Conservation (phyloP, 106 monocot genomes). For the Iris macrosiphon region DNA sequence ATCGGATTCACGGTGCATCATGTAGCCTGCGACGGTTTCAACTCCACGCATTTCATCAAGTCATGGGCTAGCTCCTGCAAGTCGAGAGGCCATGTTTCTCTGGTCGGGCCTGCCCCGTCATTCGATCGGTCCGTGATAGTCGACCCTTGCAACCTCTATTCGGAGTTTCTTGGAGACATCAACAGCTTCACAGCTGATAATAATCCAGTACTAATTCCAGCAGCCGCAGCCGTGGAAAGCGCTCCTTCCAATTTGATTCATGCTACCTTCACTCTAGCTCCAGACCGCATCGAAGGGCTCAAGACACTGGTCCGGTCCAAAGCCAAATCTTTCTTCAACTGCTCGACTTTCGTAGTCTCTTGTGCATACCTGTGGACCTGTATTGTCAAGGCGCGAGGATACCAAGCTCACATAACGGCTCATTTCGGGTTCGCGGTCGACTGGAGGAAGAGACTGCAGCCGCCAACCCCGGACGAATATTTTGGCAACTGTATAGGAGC, state of each 20-base stretch:
- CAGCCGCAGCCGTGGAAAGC: background rate
- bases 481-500: constrained; percentile 24
- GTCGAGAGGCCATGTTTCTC: background rate
- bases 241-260: background rate
- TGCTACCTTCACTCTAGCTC: background rate
- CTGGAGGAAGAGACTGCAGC: constrained; percentile 15
- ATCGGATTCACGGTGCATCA: constrained; percentile 31
- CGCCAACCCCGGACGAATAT: constrained; percentile 13
- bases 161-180: background rate
- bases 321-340: constrained; percentile 1
- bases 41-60: constrained; percentile 28
- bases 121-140: constrained; percentile 6
- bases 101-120: background rate
- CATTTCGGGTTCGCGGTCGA: constrained; percentile 17
- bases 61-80: constrained; percentile 26
- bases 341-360: constrained; percentile 16
- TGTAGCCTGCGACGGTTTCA: constrained; percentile 24
- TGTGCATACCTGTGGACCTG: constrained; percentile 28
- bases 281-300: background rate
- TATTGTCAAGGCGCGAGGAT: background rate
- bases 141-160: background rate
- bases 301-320: background rate
- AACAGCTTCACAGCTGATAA: background rate
- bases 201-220: background rate
- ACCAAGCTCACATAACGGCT: background rate